A percentile compares a stretch with the other conserved stretches of the same genome.
These are phyloP conservation scores for Lumnitzera littorea DNA, from an alignment of 345 rosid species.

Conservation along the genomic window DNA sequence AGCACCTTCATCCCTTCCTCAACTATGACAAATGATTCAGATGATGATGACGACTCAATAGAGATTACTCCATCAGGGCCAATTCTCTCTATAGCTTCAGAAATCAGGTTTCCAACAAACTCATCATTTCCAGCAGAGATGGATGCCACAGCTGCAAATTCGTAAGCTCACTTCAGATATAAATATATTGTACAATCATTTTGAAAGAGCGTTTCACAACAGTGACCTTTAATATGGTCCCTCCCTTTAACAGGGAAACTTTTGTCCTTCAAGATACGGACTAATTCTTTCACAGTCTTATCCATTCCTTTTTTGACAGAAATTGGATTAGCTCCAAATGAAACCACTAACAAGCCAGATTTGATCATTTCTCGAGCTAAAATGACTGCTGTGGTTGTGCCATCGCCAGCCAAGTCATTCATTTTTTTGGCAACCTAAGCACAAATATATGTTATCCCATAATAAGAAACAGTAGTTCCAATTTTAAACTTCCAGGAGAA, in stretches of 20 bases:
- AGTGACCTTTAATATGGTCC: conserved; percentile 58
- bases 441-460: not conserved
- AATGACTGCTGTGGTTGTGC: conserved; percentile 54
- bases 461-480: not conserved
- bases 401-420: conserved; percentile 89
- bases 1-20: conserved; percentile 91
- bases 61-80: conserved; percentile 84
- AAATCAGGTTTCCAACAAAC: conserved; percentile 55
- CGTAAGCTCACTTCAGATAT: conserved; percentile 3
- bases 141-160: conserved; percentile 73
- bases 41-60: conserved; percentile 65
- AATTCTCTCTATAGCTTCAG: conserved; percentile 65
- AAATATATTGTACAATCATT: not conserved
- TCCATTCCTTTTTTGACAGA: conserved; percentile 50
- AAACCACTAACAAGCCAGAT: conserved; percentile 57
- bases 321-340: conserved; percentile 82
- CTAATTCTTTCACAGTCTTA: conserved; percentile 49
- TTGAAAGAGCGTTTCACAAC: conserved; percentile 2
- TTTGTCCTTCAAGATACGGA: conserved; percentile 34
- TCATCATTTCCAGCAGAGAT: conserved; percentile 92
- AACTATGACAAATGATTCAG: conserved; percentile 56
- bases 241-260: conserved; percentile 61
- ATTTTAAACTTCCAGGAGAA: not conserved
- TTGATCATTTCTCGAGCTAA: conserved; percentile 79
- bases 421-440: conserved; percentile 71